A percentile compares a stretch with the other conserved stretches of the same genome.
phyloP scores from a whole-genome alignment of 2,329 filamentous ascomycete species.

The Hypoxylon sp. region DNA sequence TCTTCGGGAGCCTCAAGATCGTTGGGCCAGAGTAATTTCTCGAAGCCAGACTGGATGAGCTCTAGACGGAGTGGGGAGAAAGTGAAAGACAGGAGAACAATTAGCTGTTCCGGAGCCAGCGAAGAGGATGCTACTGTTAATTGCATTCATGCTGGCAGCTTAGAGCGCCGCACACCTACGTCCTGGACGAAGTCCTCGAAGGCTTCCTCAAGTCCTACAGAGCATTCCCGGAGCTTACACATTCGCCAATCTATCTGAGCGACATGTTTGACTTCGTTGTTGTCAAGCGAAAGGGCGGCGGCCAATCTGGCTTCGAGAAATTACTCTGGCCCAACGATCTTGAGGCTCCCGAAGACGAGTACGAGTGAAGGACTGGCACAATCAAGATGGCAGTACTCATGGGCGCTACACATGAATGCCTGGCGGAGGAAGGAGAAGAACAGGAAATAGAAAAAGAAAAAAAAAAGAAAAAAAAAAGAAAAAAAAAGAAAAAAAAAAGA shows the following conservation, averaged over 20 bases:
- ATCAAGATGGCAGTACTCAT: too few species aligned
- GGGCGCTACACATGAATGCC: too few species aligned
- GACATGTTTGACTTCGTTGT: neutral
- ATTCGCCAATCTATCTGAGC: neutral
- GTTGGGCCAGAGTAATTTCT: neutral
- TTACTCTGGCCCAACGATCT: neutral
- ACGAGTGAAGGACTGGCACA: neutral
- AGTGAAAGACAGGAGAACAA: too few species aligned
- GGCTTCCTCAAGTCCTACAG: neutral
- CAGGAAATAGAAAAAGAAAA: too few species aligned
- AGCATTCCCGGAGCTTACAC: neutral
- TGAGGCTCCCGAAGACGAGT: neutral
- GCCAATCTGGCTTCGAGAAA: neutral
- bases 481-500: too few species aligned
- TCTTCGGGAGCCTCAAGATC: neutral
- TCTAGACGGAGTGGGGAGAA: too few species aligned
- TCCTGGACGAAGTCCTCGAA: neutral
- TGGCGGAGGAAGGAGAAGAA: too few species aligned
- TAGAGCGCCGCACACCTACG: too few species aligned
- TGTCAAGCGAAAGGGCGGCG: neutral
- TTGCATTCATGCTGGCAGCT: too few species aligned
- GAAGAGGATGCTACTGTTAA: too few species aligned
- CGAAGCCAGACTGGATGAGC: neutral
- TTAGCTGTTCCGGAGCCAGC: too few species aligned
- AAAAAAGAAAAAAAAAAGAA: too few species aligned